Evolutionary conservation across 768 basidiomycete species (phyloP), one percentile per base, ranked within the genome.

Genomic region (Tephrocybe sp.): DNA sequence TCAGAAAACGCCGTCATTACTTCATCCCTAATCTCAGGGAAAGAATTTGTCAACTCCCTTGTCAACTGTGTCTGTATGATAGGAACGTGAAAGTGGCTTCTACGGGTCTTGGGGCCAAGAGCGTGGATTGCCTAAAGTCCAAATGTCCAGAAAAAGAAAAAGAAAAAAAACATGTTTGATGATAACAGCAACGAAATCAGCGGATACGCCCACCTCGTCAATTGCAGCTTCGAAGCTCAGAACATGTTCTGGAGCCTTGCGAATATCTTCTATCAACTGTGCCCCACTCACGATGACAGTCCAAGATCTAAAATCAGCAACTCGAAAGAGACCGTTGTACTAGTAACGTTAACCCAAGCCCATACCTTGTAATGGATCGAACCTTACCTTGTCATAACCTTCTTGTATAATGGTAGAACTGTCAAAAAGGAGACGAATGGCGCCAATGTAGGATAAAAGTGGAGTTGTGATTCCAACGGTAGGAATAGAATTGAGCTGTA

Each of bases 221-320:
- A 62, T 55, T 2, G 63, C 65, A 39, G 62, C 53, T 3, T 53
- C 51, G 32, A 65, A 63, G 2, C 65, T 68, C 8, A 71, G 54
- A 4, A 62, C 62, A 23, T 71, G 62, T 16, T 68, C 62, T 3
- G 65, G 59, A 8, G 70, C 68, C 50, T 63, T 67, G 9, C 65
- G 61, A 6, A 72, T 43, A 10, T 72, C 71, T 17, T 68, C 67
- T 0, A 70, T 48, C 22, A 62, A 39, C 9, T 60, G 39, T 17
- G 57, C 53, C 1, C 68, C 62, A 19, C 58, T 62, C 12, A 66
- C 61, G 11, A 72, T 53, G 17, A 72, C 60, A 4, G 65, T 54
- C 71, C 71, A 72, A 33, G 60, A 60, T 14, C 45, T 39, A 17
- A 60, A 34, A 19, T 39, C 56, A 19, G 54, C 51, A 6, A 52